Evolutionary conservation across 116 monocot genomes (phyloP), one percentile per base, ranked within the genome.

Genomic region (Trichopus zeylanicus): DNA sequence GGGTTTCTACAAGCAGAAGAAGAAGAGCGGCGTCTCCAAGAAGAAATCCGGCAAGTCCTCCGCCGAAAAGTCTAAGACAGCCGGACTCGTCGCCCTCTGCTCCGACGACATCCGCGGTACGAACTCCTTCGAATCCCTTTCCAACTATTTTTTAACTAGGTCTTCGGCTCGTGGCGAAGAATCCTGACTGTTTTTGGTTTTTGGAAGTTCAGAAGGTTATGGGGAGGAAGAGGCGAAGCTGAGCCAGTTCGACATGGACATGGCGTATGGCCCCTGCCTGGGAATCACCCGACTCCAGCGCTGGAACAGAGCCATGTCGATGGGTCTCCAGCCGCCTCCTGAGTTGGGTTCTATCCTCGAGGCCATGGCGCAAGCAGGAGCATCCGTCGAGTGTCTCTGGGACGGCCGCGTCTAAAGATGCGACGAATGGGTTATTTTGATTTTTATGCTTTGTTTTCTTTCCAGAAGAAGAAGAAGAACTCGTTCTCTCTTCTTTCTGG

Each of bases 161-260:
- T 26, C 18, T 12, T 29, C 28, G 18, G 21, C 30, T n/a, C n/a
- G n/a, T n/a, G n/a, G n/a, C n/a, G n/a, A n/a, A n/a, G n/a, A n/a
- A n/a, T n/a, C n/a, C n/a, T 39, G 27, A 18, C 25, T 10, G 0
- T 33, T 23, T 9, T 13, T 31, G 31, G 21, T 25, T 15, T 23
- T 22, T 27, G 26, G 3, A 22, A 1, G 42, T n/a, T n/a, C 4
- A 60, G 75, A 42, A 13, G 60, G 66, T 20, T 64, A 59, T 16
- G 53, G 6, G 16, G 51, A 33, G 53, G 48, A 48, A 20, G 65
- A 60, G 60, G 38, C 20, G 58, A 46, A 21, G 54, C 73, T 73
- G 42, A 12, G 65, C 46, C 30, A 55, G 53, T 73, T 73, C 60
- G 73, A 73, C 42, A 25, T 73, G 65, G 73, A 73, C 32, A 60